phyloP scores from a whole-genome alignment of 1,284 basidiomycete species.

The Lignosus rhinocerotis region DNA sequence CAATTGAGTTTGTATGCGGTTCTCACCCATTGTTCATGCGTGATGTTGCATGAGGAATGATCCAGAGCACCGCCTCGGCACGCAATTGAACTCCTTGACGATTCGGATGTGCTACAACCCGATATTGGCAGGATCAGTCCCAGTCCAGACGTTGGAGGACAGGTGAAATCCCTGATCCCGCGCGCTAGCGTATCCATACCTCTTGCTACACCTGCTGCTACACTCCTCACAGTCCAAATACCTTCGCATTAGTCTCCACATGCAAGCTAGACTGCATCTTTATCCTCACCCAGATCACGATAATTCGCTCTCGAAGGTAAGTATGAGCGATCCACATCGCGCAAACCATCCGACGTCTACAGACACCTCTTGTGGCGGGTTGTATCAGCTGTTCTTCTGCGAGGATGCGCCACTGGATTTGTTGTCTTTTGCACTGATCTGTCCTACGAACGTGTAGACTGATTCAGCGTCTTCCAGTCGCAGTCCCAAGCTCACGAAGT shows the following conservation, averaged over 20 bases:
- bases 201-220: neutral
- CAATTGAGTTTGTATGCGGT: no score
- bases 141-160: neutral
- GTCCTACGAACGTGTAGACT: neutral
- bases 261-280: neutral
- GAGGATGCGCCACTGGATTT: neutral
- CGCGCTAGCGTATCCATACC: neutral
- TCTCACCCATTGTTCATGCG: neutral
- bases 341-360: neutral
- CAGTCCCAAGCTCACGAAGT: constrained; percentile 6
- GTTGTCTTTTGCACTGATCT: neutral
- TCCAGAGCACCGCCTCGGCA: neutral
- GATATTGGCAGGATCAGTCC: neutral
- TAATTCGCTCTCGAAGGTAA: neutral
- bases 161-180: no score
- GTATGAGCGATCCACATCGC: neutral
- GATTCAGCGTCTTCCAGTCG: neutral
- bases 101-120: neutral
- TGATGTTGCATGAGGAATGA: neutral
- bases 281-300: neutral
- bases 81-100: neutral
- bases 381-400: neutral
- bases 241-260: neutral
- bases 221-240: neutral
- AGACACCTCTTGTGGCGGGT: neutral